A percentile compares a stretch with the other conserved stretches of the same genome.
phyloP scores from a whole-genome alignment of 257 asterid species.

The Anisodus tanguticus region DNA sequence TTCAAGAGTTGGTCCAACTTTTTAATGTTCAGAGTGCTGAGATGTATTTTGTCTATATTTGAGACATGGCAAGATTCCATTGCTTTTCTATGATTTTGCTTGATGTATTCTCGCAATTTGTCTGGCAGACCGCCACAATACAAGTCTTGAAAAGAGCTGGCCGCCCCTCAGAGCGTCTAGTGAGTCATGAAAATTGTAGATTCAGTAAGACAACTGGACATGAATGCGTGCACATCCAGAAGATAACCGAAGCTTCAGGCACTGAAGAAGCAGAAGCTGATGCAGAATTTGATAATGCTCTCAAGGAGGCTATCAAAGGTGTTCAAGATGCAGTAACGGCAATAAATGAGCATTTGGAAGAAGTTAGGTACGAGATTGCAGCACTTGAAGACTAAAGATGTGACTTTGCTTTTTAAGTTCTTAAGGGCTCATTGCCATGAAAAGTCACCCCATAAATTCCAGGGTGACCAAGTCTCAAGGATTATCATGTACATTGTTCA shows the following conservation, averaged over 20 bases:
- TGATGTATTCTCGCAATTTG: slow-evolving; percentile 25
- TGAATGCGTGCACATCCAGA: slow-evolving; percentile 81
- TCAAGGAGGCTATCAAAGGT: slow-evolving; percentile 86
- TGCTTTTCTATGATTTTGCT: neutral
- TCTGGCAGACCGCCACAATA: slow-evolving; percentile 76
- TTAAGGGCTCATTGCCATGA: neutral
- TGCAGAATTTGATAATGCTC: slow-evolving; percentile 77
- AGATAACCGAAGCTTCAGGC: slow-evolving; percentile 92
- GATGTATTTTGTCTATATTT: neutral
- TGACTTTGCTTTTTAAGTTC: slow-evolving; percentile 34
- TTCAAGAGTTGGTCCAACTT: slow-evolving; percentile 14
- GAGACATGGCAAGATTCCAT: neutral
- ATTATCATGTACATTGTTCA: neutral
- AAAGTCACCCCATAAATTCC: neutral
- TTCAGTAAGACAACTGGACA: slow-evolving; percentile 66
- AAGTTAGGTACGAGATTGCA: slow-evolving; percentile 91
- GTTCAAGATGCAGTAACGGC: slow-evolving; percentile 75
- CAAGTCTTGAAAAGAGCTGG: slow-evolving; percentile 96
- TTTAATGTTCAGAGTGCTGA: neutral
- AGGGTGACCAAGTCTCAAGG: neutral
- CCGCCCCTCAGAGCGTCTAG: slow-evolving; percentile 86
- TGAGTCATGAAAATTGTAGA: slow-evolving; percentile 88
- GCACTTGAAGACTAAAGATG: slow-evolving; percentile 70
- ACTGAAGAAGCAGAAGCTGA: slow-evolving; percentile 99
- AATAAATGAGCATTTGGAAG: slow-evolving; percentile 88